Evolutionary conservation across 2,329 filamentous ascomycete species (phyloP).

Genomic region (Plectosphaerella cucumerina): DNA sequence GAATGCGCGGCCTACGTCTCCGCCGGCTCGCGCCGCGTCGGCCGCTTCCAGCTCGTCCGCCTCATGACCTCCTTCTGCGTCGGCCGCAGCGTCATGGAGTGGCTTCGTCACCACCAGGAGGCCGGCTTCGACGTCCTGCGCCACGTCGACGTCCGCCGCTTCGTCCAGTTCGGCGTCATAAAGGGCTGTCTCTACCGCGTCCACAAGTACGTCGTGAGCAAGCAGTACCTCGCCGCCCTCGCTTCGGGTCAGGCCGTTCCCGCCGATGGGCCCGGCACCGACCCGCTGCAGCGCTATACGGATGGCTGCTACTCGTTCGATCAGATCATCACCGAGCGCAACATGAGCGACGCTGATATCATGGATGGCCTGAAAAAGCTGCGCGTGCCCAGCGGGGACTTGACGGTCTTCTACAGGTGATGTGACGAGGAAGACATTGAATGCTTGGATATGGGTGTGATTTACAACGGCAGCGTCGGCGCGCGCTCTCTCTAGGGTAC

Average conservation of each 20-base stretch:
- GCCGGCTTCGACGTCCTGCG: slow-evolving; percentile 61
- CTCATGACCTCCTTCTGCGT: slow-evolving; percentile 84
- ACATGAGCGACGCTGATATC: slow-evolving; percentile 65
- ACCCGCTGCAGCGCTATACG: slow-evolving; percentile 61
- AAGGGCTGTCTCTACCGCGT: slow-evolving; percentile 92
- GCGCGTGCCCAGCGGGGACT: slow-evolving; percentile 45
- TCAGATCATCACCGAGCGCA: slow-evolving; percentile 75
- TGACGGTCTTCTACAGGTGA: slow-evolving; percentile 50
- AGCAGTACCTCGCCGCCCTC: slow-evolving; percentile 53
- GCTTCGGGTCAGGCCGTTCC: slow-evolving; percentile 49
- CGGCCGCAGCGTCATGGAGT: slow-evolving; percentile 80
- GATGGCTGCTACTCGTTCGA: slow-evolving; percentile 77
- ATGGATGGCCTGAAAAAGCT: slow-evolving; percentile 62
- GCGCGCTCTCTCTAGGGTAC: background rate
- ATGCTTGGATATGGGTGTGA: background rate
- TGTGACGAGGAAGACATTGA: background rate
- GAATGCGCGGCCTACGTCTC: slow-evolving; percentile 87
- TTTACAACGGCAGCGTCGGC: background rate
- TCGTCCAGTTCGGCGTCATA: slow-evolving; percentile 94
- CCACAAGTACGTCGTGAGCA: slow-evolving; percentile 80
- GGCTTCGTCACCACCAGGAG: slow-evolving; percentile 72
- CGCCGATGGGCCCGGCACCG: slow-evolving; percentile 26
- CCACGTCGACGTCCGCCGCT: slow-evolving; percentile 80
- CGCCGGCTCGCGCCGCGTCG: slow-evolving; percentile 38
- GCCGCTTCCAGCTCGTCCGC: slow-evolving; percentile 66